Evolutionary conservation across 2,329 filamentous ascomycete species (phyloP), one percentile per base, ranked within the genome.

Genomic region (Aspergillus uvarum): DNA sequence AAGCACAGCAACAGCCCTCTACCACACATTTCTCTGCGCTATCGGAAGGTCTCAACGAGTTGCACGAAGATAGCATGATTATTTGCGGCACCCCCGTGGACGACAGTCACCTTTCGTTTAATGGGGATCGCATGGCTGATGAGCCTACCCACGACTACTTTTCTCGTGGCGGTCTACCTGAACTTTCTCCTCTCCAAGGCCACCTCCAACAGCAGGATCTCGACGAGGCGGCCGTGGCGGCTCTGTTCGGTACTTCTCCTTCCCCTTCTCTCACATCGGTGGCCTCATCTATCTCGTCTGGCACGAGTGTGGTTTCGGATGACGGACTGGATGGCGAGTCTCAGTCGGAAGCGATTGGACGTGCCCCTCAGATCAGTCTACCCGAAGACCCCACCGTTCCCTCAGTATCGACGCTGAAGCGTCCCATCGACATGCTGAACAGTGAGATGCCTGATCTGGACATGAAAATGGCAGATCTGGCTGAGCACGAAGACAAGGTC

Each of bases 401-500:
- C 4, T 64, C 71, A 26, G 69, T 75, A 26, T 73, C 73, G 16
- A 66, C 72, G 12, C 70, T 76, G 22, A 77, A 77, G 63, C 73
- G 75, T 51, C 72, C 74, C 6, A 70, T 78, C 51, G 76, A 78
- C 55, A 73, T 77, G 75, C 61, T 76, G 57, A 75, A 77, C 64
- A 73, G 72, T 54, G 74, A 70, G 16, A 64, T 76, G 31, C 69
- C 72, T 1, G 72, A 73, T 47, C 67, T 74, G 12, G 73, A 75
- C 52, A 63, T 76, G 64, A 74, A 71, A 62, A 74, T 75, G 72
- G 74, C 72, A 19, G 69, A 72, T 60, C 58, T 72, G 56, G 70
- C 65, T 47, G 70, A 74, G 54, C 69, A 66, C 48, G 72, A 74
- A 8, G 67, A 70, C 56, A 83, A 86, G 67, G 85, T 86, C 61